These are phyloP conservation scores for Geranium rotundifolium DNA, from an alignment of 345 rosid species.

Conservation along the genomic window DNA sequence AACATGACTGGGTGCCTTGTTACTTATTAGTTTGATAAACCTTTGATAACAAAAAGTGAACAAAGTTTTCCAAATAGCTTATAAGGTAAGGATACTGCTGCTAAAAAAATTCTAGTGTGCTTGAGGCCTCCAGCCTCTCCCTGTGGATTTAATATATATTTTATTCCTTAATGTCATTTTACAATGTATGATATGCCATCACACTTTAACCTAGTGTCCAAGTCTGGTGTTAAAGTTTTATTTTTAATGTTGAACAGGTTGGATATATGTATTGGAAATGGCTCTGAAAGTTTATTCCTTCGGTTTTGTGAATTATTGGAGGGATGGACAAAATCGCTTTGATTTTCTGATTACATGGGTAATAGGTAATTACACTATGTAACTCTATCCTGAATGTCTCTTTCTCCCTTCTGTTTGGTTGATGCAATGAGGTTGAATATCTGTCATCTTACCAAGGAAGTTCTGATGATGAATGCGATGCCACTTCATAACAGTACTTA, in stretches of 20 bases:
- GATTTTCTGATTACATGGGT: conserved; percentile 85
- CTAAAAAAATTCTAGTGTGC: too few species aligned
- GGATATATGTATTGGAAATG: conserved; percentile 97
- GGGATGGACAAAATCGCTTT: conserved; percentile 88
- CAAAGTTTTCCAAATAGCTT: too few species aligned
- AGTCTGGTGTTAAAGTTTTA: conserved; percentile 11
- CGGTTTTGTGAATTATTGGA: conserved; percentile 90
- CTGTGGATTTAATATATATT: conserved; percentile 1
- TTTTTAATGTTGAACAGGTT: conserved; percentile 44
- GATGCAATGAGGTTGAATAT: background rate
- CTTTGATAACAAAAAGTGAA: too few species aligned
- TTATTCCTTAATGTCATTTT: conserved; percentile 1
- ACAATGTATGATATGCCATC: conserved; percentile 5
- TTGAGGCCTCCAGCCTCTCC: background rate
- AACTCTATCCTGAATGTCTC: background rate
- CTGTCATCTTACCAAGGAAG: background rate
- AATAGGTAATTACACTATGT: conserved; percentile 42
- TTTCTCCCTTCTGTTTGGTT: background rate
- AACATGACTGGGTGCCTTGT: too few species aligned
- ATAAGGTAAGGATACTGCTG: too few species aligned
- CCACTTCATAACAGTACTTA: background rate
- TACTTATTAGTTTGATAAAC: too few species aligned
- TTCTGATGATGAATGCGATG: background rate
- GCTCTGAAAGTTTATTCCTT: conserved; percentile 72
- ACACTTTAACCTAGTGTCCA: background rate